Conservation (phyloP, 768 basidiomycete species). For the Boletus sp. region DNA sequence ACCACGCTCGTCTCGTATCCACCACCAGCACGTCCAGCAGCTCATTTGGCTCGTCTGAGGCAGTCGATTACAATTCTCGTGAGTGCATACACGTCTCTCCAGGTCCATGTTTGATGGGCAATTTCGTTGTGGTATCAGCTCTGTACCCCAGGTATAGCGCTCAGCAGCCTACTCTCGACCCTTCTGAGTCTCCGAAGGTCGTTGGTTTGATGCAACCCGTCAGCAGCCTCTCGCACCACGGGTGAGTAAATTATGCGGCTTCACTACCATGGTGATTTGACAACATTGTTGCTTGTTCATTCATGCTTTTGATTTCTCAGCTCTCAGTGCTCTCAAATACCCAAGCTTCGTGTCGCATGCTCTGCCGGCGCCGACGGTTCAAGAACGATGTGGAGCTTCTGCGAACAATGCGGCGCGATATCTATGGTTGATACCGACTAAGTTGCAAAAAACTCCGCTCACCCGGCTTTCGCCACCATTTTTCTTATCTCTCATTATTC, state of each 20-base stretch:
- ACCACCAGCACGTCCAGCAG: constrained; percentile 57
- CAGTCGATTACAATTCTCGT: constrained; percentile 48
- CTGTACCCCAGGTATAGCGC: constrained; percentile 64
- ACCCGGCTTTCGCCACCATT: constrained; percentile 9
- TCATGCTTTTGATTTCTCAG: constrained; percentile 33
- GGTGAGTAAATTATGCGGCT: constrained; percentile 47
- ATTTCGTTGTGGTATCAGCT: constrained; percentile 9
- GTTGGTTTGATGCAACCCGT: constrained; percentile 71
- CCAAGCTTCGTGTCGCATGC: constrained; percentile 79
- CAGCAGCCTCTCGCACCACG: constrained; percentile 61
- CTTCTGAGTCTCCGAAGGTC: constrained; percentile 44
- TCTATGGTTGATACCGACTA: constrained; percentile 82
- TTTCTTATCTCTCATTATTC: constrained; percentile 33
- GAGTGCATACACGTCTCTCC: constrained; percentile 25
- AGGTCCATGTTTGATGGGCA: not conserved
- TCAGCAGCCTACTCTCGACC: constrained; percentile 55
- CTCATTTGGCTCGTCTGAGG: constrained; percentile 49
- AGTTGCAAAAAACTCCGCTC: constrained; percentile 1
- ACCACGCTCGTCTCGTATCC: constrained; percentile 64
- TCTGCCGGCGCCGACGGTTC: constrained; percentile 66
- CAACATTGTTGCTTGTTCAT: constrained; percentile 11
- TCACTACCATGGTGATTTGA: constrained; percentile 10
- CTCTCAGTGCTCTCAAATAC: constrained; percentile 72
- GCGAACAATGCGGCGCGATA: constrained; percentile 86
- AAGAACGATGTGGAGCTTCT: constrained; percentile 82